A percentile compares a stretch with the other conserved stretches of the same genome.
Evolutionary conservation across 2,329 filamentous ascomycete species (phyloP).

Genomic region (Fonsecaea nubica): DNA sequence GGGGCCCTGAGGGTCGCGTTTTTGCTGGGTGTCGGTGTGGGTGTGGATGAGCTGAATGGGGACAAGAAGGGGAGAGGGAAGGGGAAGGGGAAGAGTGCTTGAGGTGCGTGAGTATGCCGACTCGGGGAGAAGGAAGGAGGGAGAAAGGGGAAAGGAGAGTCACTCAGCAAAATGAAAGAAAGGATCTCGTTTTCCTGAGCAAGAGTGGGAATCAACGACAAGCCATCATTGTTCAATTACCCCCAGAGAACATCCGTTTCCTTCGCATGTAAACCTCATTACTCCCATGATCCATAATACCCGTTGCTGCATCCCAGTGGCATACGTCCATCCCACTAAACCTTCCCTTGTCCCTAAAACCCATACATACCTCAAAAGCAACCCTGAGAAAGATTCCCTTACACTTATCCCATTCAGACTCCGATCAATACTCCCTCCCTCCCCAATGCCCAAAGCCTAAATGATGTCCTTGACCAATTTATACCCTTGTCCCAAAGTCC

Average conservation of each 20-base stretch:
- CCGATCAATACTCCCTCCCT: no score
- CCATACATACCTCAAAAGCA: no score
- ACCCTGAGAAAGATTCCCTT: no score
- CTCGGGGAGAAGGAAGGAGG: no score
- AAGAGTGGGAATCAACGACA: background rate
- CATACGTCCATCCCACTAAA: background rate
- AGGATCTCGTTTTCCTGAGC: no score
- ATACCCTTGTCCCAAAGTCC: constrained; percentile 8
- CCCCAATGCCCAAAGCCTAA: background rate
- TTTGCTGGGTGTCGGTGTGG: constrained; percentile 7
- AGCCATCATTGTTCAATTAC: background rate
- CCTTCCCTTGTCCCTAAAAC: background rate
- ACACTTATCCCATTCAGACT: no score
- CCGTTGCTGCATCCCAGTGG: background rate
- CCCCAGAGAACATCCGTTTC: background rate
- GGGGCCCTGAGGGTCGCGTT: constrained; percentile 18
- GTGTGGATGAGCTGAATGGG: background rate
- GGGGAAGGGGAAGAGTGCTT: constrained; percentile 1
- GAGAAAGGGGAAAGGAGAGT: no score
- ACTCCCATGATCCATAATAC: background rate
- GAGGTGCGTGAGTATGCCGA: no score
- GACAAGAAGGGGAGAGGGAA: background rate
- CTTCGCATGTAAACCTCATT: background rate
- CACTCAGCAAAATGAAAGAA: background rate
- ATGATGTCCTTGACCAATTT: constrained; percentile 20